A percentile compares a stretch with the other conserved stretches of the same genome.
Evolutionary conservation across 257 asterid genomes (phyloP).

Genomic region (Agastache rugosa): DNA sequence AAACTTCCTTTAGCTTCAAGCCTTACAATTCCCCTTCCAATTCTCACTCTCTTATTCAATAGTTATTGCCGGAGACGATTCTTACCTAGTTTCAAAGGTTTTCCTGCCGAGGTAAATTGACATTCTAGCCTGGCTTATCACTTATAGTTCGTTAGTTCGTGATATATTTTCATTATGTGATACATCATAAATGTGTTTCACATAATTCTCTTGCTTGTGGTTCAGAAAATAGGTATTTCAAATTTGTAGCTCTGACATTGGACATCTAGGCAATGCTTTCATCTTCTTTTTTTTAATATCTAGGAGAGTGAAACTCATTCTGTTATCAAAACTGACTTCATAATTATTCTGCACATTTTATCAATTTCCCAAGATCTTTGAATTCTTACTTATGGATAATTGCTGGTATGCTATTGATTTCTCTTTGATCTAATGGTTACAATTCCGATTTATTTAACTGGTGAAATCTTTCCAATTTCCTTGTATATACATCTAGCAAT

Average conservation of each 20-base stretch:
- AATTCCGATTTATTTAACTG: too few species aligned
- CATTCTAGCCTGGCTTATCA: background rate
- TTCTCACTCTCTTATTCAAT: slow-evolving; percentile 86
- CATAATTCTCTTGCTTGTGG: too few species aligned
- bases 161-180: too few species aligned
- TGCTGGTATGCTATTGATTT: too few species aligned
- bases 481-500: background rate
- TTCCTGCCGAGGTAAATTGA: slow-evolving; percentile 79
- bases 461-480: too few species aligned
- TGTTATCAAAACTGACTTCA: too few species aligned
- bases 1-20: slow-evolving; percentile 83
- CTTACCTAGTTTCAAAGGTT: slow-evolving; percentile 77
- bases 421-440: too few species aligned
- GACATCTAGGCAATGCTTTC: background rate
- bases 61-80: slow-evolving; percentile 86
- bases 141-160: slow-evolving; percentile 4
- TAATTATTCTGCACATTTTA: background rate
- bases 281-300: too few species aligned
- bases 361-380: background rate
- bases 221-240: background rate
- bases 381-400: background rate
- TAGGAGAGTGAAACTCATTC: background rate
- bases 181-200: too few species aligned
- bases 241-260: background rate
- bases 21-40: slow-evolving; percentile 83